These are phyloP conservation scores for Lepiota venenata DNA, from an alignment of 768 basidiomycete species.

Conservation along the genomic window DNA sequence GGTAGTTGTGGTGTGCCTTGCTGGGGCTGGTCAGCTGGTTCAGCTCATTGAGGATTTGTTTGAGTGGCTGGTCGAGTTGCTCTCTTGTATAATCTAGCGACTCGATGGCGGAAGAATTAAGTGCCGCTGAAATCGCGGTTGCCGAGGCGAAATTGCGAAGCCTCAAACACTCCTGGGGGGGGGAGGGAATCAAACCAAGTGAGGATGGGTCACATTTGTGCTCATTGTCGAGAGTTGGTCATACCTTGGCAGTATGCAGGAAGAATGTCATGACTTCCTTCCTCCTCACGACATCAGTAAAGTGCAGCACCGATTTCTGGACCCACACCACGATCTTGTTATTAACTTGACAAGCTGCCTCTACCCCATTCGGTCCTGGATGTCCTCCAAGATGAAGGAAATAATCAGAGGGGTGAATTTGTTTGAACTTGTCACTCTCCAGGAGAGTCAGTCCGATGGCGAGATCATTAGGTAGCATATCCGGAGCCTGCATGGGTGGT, in stretches of 20 bases:
- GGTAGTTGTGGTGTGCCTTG: conserved; percentile 34
- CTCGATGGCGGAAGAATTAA: conserved; percentile 36
- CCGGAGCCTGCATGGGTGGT: conserved; percentile 24
- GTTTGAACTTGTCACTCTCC: conserved; percentile 38
- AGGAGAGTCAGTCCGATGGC: conserved; percentile 41
- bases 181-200: not conserved
- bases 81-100: conserved; percentile 31
- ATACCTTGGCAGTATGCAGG: conserved; percentile 37
- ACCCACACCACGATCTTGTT: conserved; percentile 38
- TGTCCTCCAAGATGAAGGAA: conserved; percentile 33
- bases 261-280: conserved; percentile 41
- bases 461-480: conserved; percentile 35
- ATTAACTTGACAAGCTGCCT: conserved; percentile 30
- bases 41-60: conserved; percentile 28
- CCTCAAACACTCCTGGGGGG: conserved; percentile 42
- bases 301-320: conserved; percentile 37
- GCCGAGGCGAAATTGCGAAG: conserved; percentile 42
- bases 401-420: conserved; percentile 38
- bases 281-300: conserved; percentile 31
- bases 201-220: not conserved
- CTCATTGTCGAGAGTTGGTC: conserved; percentile 8
- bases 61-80: conserved; percentile 24
- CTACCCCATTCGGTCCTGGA: conserved; percentile 28
- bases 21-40: conserved; percentile 30
- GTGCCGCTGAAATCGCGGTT: conserved; percentile 38